Conservation (phyloP, 1,284 basidiomycete species). For the Cryptococcus sp. region DNA sequence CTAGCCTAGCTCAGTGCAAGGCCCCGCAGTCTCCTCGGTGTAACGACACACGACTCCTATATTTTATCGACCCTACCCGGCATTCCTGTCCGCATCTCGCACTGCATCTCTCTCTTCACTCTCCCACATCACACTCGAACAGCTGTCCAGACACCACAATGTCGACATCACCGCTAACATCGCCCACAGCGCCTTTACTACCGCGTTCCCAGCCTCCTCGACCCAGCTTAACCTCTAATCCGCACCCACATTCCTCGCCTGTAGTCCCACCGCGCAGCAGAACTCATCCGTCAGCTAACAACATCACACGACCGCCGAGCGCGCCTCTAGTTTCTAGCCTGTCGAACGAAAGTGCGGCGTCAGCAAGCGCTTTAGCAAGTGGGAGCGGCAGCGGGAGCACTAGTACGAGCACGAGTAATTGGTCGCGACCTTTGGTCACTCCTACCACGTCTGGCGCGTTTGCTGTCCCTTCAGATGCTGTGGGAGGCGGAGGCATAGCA, state of each 20-base stretch:
- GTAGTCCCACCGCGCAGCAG: conserved; percentile 6
- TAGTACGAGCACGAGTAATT: not conserved
- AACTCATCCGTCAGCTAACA: conserved; percentile 17
- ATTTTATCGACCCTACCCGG: too few relatives aligned
- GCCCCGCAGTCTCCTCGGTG: too few relatives aligned
- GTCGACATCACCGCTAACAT: conserved; percentile 18
- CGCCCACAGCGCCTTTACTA: conserved; percentile 17
- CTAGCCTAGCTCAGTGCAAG: too few relatives aligned
- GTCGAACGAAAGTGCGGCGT: too few relatives aligned
- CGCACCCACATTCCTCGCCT: conserved; percentile 19
- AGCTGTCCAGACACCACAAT: not conserved
- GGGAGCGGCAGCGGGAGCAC: not conserved
- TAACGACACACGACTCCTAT: too few relatives aligned
- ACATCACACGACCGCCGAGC: conserved; percentile 16
- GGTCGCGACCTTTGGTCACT: not conserved
- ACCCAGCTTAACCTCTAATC: conserved; percentile 4
- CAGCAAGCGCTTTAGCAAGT: not conserved
- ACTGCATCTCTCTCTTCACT: too few relatives aligned
- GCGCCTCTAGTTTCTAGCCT: conserved; percentile 12
- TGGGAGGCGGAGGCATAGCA: too few relatives aligned
- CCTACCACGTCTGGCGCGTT: not conserved
- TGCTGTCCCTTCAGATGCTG: not conserved
- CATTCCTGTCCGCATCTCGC: too few relatives aligned
- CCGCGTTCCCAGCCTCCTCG: conserved; percentile 29
- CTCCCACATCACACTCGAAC: too few relatives aligned